phyloP scores from a whole-genome alignment of 768 basidiomycete genomes.

The Calvatia gigantea region DNA sequence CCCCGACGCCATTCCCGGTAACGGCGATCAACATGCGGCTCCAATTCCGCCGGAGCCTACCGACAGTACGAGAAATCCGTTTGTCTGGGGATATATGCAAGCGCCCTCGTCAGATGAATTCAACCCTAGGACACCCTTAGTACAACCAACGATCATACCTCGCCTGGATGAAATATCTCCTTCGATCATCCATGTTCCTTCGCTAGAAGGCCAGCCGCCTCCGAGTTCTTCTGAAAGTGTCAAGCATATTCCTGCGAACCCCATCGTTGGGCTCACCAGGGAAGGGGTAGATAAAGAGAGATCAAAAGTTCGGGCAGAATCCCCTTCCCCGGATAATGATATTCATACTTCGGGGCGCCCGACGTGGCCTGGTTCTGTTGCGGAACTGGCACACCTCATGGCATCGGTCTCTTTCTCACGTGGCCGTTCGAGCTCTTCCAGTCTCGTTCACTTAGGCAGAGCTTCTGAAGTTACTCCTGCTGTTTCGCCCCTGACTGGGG shows the following conservation, averaged over 20 bases:
- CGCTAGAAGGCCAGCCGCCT: not conserved
- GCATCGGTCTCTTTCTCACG: not conserved
- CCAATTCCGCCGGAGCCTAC: not conserved
- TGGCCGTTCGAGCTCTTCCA: not conserved
- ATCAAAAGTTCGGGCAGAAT: not conserved
- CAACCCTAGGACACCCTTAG: not conserved
- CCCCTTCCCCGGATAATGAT: not conserved
- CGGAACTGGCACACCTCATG: slow-evolving; percentile 10
- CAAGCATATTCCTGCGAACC: not conserved
- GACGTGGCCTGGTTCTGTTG: slow-evolving; percentile 5
- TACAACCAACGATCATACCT: slow-evolving; percentile 1
- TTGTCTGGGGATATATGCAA: slow-evolving; percentile 10
- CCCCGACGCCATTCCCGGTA: not conserved
- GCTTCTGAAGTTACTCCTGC: slow-evolving; percentile 9
- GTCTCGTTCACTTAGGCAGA: not conserved
- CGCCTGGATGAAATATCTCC: slow-evolving; percentile 14
- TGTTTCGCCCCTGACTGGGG: slow-evolving; percentile 6
- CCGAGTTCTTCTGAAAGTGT: not conserved
- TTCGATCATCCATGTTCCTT: slow-evolving; percentile 3
- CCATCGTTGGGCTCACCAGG: not conserved
- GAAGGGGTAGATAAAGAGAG: not conserved
- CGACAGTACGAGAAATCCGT: not conserved
- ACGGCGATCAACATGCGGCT: not conserved
- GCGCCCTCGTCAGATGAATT: not conserved
- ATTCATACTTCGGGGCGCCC: not conserved